These are phyloP conservation scores for Aristolochia contorta DNA, from an alignment of 164 flowering plant species.

Conservation along the genomic window DNA sequence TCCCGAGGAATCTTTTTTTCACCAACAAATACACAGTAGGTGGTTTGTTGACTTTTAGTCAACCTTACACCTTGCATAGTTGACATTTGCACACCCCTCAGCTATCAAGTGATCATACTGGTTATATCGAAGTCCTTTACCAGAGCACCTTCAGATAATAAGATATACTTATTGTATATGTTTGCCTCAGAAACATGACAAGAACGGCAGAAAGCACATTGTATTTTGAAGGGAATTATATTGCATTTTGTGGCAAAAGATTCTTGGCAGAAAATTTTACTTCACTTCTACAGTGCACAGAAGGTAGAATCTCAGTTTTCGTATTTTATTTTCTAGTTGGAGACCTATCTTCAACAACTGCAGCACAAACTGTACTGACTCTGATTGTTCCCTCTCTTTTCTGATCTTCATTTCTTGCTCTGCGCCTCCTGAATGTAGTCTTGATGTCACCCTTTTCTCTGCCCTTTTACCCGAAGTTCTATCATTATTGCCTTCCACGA, in stretches of 20 bases:
- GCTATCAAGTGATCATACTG: too few species aligned
- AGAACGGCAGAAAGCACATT: conserved; percentile 80
- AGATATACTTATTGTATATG: too few species aligned
- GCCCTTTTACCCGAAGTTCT: conserved; percentile 2
- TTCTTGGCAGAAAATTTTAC: conserved; percentile 9
- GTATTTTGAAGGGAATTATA: conserved; percentile 12
- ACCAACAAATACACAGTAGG: too few species aligned
- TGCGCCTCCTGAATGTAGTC: neutral
- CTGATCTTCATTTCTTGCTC: conserved; percentile 12
- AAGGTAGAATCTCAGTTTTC: neutral
- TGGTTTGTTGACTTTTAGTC: too few species aligned
- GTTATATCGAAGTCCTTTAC: too few species aligned
- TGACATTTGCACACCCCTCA: too few species aligned
- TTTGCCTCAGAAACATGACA: conserved; percentile 57
- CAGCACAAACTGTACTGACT: neutral
- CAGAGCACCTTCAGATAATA: too few species aligned
- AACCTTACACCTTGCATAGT: too few species aligned
- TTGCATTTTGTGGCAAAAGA: conserved; percentile 32
- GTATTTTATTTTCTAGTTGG: neutral
- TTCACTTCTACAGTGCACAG: neutral
- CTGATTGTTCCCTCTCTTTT: conserved; percentile 11
- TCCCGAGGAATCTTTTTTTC: too few species aligned
- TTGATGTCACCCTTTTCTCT: neutral
- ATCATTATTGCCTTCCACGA: neutral
- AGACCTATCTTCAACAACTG: conserved; percentile 7